Conservation (phyloP, 495 filamentous ascomycete species). For the Baudoinia panamericana region DNA sequence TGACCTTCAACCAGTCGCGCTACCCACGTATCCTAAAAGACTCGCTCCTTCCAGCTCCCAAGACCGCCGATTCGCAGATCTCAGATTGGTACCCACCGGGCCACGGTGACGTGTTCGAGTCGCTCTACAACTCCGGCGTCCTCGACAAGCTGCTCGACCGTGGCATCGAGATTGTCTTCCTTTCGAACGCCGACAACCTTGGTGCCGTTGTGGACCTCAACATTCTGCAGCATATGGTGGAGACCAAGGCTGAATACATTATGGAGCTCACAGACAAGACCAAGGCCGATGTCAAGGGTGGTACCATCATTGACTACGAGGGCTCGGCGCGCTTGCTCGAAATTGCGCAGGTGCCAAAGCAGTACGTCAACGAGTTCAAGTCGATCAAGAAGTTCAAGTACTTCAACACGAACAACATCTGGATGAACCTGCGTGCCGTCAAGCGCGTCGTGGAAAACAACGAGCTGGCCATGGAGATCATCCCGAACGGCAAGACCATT, state of each 20-base stretch:
- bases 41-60: slow-evolving; percentile 90
- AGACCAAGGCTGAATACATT: slow-evolving; percentile 91
- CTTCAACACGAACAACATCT: slow-evolving; percentile 99
- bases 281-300: slow-evolving; percentile 99
- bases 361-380: slow-evolving; percentile 99
- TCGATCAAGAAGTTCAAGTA: slow-evolving; percentile 99
- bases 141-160: slow-evolving; percentile 90
- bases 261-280: slow-evolving; percentile 99
- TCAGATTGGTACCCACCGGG: slow-evolving; percentile 98
- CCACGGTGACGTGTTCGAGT: slow-evolving; percentile 99
- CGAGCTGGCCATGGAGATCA: slow-evolving; percentile 99
- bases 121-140: slow-evolving; percentile 97
- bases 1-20: slow-evolving; percentile 99
- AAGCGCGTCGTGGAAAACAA: slow-evolving; percentile 98
- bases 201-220: slow-evolving; percentile 94
- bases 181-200: slow-evolving; percentile 98
- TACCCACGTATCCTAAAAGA: slow-evolving; percentile 97
- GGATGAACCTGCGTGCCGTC: slow-evolving; percentile 94
- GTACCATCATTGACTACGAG: slow-evolving; percentile 99
- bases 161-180: slow-evolving; percentile 94
- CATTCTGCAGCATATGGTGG: slow-evolving; percentile 98
- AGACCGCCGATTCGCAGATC: slow-evolving; percentile 73
- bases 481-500: slow-evolving; percentile 97
- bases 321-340: slow-evolving; percentile 90
- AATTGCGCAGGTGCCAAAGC: slow-evolving; percentile 99